Conservation (phyloP, 2,329 filamentous ascomycete genomes). For the Nakataea oryzae region DNA sequence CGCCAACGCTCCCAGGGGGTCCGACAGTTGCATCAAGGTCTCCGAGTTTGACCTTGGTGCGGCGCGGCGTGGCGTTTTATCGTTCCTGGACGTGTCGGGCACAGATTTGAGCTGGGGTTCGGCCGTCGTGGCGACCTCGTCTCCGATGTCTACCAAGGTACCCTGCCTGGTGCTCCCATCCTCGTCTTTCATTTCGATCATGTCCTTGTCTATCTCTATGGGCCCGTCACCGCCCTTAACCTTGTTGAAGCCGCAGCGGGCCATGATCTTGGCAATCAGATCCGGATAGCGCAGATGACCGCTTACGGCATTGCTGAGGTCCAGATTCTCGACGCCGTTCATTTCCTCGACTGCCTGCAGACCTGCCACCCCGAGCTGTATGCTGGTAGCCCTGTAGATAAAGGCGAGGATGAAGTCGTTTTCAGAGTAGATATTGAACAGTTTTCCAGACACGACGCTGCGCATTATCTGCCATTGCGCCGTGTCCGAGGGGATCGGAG, state of each 20-base stretch:
- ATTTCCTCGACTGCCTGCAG: constrained; percentile 60
- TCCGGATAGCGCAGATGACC: constrained; percentile 25
- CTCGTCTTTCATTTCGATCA: constrained; percentile 19
- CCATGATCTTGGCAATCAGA: constrained; percentile 39
- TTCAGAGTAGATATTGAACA: constrained; percentile 81
- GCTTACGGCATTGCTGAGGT: constrained; percentile 39
- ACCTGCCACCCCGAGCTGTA: constrained; percentile 76
- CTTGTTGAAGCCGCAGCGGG: constrained; percentile 38
- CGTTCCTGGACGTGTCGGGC: background rate
- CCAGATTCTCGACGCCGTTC: constrained; percentile 49
- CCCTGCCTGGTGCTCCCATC: constrained; percentile 18
- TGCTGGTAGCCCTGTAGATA: constrained; percentile 72
- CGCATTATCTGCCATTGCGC: constrained; percentile 69
- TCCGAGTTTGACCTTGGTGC: background rate
- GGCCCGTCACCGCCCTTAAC: constrained; percentile 28
- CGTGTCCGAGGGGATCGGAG: constrained; percentile 62
- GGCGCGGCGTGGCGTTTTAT: background rate
- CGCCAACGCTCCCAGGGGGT: background rate
- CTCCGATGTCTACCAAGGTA: constrained; percentile 32
- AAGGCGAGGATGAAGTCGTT: constrained; percentile 85
- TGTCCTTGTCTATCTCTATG: constrained; percentile 39
- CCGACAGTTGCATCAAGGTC: background rate
- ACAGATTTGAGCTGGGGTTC: constrained; percentile 1
- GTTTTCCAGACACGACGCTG: constrained; percentile 66
- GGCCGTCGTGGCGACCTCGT: constrained; percentile 10